Percentiles rank a stretch among this genome's conserved stretches.
phyloP scores from a whole-genome alignment of 2,329 filamentous ascomycete genomes.

The Fusarium compactum region DNA sequence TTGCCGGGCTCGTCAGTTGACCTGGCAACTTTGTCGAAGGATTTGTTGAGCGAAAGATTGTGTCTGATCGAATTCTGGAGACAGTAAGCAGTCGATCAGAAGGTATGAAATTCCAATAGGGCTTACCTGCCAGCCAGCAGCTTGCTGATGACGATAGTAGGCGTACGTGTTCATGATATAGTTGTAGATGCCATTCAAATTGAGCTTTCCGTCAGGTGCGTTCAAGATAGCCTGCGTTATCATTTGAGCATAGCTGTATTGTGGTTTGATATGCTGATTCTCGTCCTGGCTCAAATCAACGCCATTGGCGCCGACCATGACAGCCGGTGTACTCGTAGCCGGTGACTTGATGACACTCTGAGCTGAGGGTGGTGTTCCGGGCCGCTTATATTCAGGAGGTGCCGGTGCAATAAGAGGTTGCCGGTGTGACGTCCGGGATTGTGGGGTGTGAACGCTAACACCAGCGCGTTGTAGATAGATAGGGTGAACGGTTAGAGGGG shows the following conservation, averaged over 20 bases:
- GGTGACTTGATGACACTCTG: constrained; percentile 52
- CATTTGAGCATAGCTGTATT: constrained; percentile 95
- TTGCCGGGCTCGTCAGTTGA: constrained; percentile 96
- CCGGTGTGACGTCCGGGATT: constrained; percentile 47
- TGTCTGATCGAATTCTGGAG: constrained; percentile 92
- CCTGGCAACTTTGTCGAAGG: constrained; percentile 92
- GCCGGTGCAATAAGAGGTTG: constrained; percentile 69
- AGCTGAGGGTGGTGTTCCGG: constrained; percentile 69
- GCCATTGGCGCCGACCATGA: constrained; percentile 60
- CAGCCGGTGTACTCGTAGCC: constrained; percentile 52
- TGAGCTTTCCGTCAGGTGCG: constrained; percentile 87
- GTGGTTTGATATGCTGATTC: constrained; percentile 92
- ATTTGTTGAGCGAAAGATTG: constrained; percentile 94
- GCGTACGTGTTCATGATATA: constrained; percentile 93
- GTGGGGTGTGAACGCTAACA: constrained; percentile 54
- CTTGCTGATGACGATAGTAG: constrained; percentile 85
- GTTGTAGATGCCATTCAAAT: constrained; percentile 90
- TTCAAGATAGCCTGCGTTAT: constrained; percentile 96
- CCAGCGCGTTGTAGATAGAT: constrained; percentile 77
- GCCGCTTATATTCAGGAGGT: constrained; percentile 70
- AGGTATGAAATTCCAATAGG: neutral
- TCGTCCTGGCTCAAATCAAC: constrained; percentile 85
- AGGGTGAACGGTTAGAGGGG: constrained; percentile 74
- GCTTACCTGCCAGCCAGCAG: constrained; percentile 89
- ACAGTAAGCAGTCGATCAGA: constrained; percentile 27